phyloP scores from a whole-genome alignment of 176 grass and related monocot species.

The Eleusine coracana region DNA sequence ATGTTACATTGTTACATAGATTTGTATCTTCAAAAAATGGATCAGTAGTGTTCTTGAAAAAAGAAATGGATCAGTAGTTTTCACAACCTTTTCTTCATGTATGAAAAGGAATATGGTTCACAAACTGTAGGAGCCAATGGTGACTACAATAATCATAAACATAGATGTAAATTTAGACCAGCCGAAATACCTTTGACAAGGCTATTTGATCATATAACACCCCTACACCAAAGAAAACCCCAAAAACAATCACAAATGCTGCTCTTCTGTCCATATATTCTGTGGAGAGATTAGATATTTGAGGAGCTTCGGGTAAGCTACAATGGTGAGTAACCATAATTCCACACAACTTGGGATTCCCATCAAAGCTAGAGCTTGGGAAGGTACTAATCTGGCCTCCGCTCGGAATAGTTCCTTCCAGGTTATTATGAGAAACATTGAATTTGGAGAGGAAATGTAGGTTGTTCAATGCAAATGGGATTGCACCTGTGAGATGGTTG shows the following conservation, averaged over 20 bases:
- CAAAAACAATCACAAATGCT: background rate
- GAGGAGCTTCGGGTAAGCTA: background rate
- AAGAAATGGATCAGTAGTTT: too few species aligned
- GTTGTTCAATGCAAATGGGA: background rate
- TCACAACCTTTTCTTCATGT: too few species aligned
- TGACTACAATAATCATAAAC: background rate
- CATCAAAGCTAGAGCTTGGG: conserved; percentile 37
- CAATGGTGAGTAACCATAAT: background rate
- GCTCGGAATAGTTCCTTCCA: conserved; percentile 26
- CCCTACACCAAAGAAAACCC: conserved; percentile 28
- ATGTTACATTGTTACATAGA: background rate
- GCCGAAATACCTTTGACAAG: conserved; percentile 23
- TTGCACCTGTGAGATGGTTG: conserved; percentile 24
- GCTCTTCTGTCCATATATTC: background rate
- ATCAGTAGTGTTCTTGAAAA: too few species aligned
- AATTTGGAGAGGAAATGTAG: conserved; percentile 39
- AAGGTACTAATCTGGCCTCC: conserved; percentile 37
- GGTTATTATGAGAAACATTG: conserved; percentile 38
- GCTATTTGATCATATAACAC: conserved; percentile 27
- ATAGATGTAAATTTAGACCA: background rate
- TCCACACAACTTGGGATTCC: conserved; percentile 45
- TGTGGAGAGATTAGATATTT: background rate
- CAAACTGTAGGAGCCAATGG: background rate
- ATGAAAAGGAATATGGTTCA: background rate
- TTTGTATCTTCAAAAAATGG: too few species aligned